Conservation (phyloP, 768 basidiomycete species). For the Ephemerocybe angulata region DNA sequence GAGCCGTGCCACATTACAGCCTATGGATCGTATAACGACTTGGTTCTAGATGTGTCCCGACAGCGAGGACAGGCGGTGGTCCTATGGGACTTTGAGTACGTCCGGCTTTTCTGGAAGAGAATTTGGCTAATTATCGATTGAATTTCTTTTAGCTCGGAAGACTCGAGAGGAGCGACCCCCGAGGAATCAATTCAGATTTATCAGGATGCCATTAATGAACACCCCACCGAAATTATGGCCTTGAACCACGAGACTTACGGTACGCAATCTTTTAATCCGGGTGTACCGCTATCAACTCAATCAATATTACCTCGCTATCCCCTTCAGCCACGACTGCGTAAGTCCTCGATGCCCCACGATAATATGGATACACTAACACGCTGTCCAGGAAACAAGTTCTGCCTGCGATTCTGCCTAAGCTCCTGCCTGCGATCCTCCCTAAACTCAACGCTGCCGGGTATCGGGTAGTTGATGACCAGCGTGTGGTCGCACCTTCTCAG, state of each 20-base stretch:
- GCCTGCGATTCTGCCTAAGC: conserved; percentile 32
- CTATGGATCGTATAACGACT: conserved; percentile 45
- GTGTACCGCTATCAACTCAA: too few species aligned
- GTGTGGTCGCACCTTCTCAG: background rate
- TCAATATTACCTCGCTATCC: too few species aligned
- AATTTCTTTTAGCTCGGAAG: conserved; percentile 28
- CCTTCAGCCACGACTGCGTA: conserved; percentile 38
- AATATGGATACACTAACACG: background rate
- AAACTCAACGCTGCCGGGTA: conserved; percentile 37
- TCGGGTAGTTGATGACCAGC: conserved; percentile 31
- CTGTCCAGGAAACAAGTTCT: conserved; percentile 31
- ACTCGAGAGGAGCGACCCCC: conserved; percentile 33
- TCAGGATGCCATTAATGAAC: conserved; percentile 20
- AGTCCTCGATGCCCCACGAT: conserved; percentile 6
- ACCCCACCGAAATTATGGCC: conserved; percentile 29
- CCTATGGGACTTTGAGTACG: conserved; percentile 39
- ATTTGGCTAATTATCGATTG: conserved; percentile 4
- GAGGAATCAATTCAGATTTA: conserved; percentile 31
- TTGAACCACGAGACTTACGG: conserved; percentile 34
- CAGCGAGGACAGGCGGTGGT: conserved; percentile 34
- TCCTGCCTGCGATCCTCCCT: conserved; percentile 36
- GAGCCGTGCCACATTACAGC: conserved; percentile 19
- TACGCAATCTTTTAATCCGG: conserved; percentile 10
- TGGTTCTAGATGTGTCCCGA: conserved; percentile 37
- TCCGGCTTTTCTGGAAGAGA: background rate